Evolutionary conservation across 345 rosid genomes (phyloP), one percentile per base, ranked within the genome.

Genomic region (Trapa bicornis): DNA sequence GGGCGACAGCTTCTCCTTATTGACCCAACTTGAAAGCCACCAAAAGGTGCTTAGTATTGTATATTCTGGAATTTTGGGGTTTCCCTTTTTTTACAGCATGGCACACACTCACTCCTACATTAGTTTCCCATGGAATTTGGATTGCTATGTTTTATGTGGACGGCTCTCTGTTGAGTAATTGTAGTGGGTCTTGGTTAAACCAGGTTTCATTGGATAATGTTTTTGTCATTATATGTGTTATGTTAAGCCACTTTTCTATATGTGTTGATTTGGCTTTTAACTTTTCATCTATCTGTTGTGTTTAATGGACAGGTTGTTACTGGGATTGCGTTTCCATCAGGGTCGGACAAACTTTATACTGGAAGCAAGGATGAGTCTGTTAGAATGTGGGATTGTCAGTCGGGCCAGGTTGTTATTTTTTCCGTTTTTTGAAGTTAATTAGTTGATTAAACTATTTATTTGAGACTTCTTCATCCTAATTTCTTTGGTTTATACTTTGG

Each of bases 11-110:
- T 89, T 95, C 64, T 66, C 84, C 12, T 71, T 87, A 70, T 52
- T 91, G 80, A 89, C 88, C 52, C 89, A 85, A 70, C 92, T 95
- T 47, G 99, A 91, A 71, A 97, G 97, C 29, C 99, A 91, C 75
- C 84, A 85, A 43, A 82, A 85, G 89, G 99, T 94, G 67, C 70
- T 57, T 38, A 37, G 0, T 67, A 8, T 47, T 10, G 11, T 15
- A 38, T 43, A 47, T 38, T 32, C 43, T 57, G 47, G 16, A 17
- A 61, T 47, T 54, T 6, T 17, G 17, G 48, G 5, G 52, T 41
- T 41, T 41, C 43, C 43, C n/a, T 6, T 65, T 6, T 9, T n/a
- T 17, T 10, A 2, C 33, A 17, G 6, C 6, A 3, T 58, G 13
- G 3, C 37, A 58, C 11, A 41, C 7, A 1, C 35, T 14, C 38